Evolutionary conservation across 768 basidiomycete genomes (phyloP).

Genomic region (Xerocomus brunneocitrinus): DNA sequence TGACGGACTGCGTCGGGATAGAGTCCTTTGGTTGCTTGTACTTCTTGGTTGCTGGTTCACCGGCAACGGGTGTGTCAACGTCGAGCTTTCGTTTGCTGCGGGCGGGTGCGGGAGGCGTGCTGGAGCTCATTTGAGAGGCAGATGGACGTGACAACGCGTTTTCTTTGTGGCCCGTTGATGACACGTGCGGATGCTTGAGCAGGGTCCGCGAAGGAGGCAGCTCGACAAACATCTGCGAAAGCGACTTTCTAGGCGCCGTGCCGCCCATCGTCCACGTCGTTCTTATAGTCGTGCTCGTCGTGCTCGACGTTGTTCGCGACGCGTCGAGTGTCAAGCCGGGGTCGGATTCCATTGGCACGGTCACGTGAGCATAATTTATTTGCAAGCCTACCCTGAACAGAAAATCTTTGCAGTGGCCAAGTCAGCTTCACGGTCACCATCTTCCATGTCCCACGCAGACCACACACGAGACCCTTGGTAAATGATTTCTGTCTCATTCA

Average conservation of each 20-base stretch:
- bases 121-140: constrained; percentile 28
- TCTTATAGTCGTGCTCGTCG: constrained; percentile 13
- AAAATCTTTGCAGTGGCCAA: constrained; percentile 14
- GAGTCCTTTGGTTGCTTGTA: constrained; percentile 28
- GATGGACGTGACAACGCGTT: constrained; percentile 37
- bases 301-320: constrained; percentile 17
- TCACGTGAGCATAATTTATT: constrained; percentile 24
- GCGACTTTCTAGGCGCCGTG: constrained; percentile 22
- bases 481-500: constrained; percentile 11
- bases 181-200: constrained; percentile 24
- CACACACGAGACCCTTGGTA: constrained; percentile 93
- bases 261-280: constrained; percentile 16
- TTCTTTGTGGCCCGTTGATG: constrained; percentile 42
- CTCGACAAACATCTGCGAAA: constrained; percentile 54
- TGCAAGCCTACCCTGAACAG: constrained; percentile 30
- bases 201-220: constrained; percentile 39
- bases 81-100: constrained; percentile 51
- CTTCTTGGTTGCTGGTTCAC: constrained; percentile 19
- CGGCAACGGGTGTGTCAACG: constrained; percentile 12
- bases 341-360: constrained; percentile 23
- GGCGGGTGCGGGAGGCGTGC: constrained; percentile 26
- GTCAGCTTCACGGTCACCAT: not conserved
- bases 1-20: constrained; percentile 10
- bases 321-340: constrained; percentile 11
- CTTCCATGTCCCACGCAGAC: constrained; percentile 79